Conservation (phyloP, 306 rosid genomes). For the Medicago ruthenica region DNA sequence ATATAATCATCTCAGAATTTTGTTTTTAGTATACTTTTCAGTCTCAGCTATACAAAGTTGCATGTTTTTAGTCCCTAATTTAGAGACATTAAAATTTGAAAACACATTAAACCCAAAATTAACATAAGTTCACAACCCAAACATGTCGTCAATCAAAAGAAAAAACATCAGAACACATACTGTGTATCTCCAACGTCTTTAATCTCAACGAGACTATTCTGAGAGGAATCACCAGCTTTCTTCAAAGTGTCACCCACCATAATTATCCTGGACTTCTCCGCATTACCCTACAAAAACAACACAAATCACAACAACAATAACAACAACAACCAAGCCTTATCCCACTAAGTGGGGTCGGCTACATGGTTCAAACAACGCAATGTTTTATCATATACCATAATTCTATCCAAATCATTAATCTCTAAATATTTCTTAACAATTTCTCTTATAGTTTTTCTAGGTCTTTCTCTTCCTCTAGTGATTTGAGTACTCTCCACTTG, state of each 20-base stretch:
- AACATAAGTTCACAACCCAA: background rate
- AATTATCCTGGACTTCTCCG: conserved; percentile 86
- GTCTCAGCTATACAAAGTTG: background rate
- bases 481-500: no score
- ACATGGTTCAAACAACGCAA: no score
- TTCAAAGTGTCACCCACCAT: conserved; percentile 96
- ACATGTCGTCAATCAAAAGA: background rate
- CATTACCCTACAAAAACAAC: conserved; percentile 68
- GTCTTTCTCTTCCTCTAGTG: no score
- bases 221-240: conserved; percentile 76
- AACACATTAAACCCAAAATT: background rate
- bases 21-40: background rate
- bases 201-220: conserved; percentile 59
- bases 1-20: background rate
- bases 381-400: no score
- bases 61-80: background rate
- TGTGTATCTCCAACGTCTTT: conserved; percentile 64
- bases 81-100: background rate
- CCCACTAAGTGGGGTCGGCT: no score
- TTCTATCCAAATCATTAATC: no score
- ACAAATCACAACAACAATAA: background rate
- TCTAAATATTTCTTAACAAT: no score
- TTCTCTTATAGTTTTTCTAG: no score
- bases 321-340: no score
- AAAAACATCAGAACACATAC: conserved; percentile 47